Conservation (phyloP, 805 yeast genomes). For the Scheffersomyces ergatensis region DNA sequence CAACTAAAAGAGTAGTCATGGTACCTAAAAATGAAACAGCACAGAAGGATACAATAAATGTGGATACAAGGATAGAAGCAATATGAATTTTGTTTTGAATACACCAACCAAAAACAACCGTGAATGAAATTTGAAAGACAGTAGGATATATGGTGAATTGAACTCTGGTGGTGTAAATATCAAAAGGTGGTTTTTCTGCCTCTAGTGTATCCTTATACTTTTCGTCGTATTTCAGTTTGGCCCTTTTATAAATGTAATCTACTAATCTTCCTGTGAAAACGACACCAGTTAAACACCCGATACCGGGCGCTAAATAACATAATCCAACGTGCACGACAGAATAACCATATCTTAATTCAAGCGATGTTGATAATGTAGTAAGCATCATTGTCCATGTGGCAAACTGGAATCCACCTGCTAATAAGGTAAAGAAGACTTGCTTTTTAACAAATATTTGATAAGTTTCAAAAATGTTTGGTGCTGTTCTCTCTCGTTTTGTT, state of each 20-base stretch:
- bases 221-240: constrained; percentile 14
- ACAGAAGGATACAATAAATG: constrained; percentile 54
- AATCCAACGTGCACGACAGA: constrained; percentile 57
- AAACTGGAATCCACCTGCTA: constrained; percentile 59
- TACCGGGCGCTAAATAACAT: constrained; percentile 69
- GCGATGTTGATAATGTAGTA: constrained; percentile 57
- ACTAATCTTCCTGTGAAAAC: constrained; percentile 53
- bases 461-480: constrained; percentile 24
- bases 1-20: constrained; percentile 64
- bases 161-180: constrained; percentile 53
- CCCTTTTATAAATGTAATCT: constrained; percentile 45
- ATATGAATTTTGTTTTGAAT: constrained; percentile 43
- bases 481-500: constrained; percentile 13
- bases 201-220: constrained; percentile 21
- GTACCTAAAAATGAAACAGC: constrained; percentile 55
- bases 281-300: constrained; percentile 60
- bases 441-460: constrained; percentile 37
- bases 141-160: constrained; percentile 39
- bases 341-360: constrained; percentile 47
- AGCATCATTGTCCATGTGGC: constrained; percentile 64
- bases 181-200: constrained; percentile 31
- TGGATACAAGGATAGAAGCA: constrained; percentile 52
- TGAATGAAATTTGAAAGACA: constrained; percentile 33
- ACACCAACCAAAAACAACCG: constrained; percentile 71
- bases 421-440: constrained; percentile 45